phyloP scores from a whole-genome alignment of 2,329 filamentous ascomycete genomes.

The Emericellopsis atlantica region DNA sequence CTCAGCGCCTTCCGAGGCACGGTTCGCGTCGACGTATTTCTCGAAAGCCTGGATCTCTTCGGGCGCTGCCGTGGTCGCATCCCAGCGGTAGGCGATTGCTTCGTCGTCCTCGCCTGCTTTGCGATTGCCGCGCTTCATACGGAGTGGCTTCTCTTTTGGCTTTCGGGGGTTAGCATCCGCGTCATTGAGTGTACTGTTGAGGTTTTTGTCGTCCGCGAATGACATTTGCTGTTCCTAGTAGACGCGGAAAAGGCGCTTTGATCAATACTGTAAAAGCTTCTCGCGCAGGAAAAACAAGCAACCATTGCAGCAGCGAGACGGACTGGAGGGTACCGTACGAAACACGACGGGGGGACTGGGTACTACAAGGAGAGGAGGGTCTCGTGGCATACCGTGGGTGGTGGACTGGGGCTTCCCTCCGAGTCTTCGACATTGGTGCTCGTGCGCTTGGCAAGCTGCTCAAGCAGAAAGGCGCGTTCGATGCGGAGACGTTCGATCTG shows the following conservation, averaged over 20 bases:
- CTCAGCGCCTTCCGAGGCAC: neutral
- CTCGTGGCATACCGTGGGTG: slow-evolving; percentile 51
- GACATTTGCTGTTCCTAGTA: slow-evolving; percentile 11
- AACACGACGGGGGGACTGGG: slow-evolving; percentile 2
- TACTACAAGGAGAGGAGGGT: neutral
- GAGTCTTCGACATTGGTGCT: slow-evolving; percentile 66
- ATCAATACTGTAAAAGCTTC: slow-evolving; percentile 15
- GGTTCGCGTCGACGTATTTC: slow-evolving; percentile 30
- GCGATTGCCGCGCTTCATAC: slow-evolving; percentile 60
- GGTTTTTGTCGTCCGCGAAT: neutral
- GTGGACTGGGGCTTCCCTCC: slow-evolving; percentile 68
- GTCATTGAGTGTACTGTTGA: slow-evolving; percentile 16
- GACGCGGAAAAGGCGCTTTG: slow-evolving; percentile 13
- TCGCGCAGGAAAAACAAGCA: too few species aligned
- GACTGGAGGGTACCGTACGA: slow-evolving; percentile 3
- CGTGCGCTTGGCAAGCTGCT: slow-evolving; percentile 62
- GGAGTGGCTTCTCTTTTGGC: slow-evolving; percentile 68
- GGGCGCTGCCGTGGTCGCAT: slow-evolving; percentile 2
- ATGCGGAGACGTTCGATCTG: slow-evolving; percentile 87
- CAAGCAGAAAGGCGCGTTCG: slow-evolving; percentile 63
- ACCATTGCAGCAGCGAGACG: neutral
- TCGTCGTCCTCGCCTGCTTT: slow-evolving; percentile 32
- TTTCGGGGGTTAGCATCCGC: slow-evolving; percentile 27
- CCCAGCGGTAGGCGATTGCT: slow-evolving; percentile 25
- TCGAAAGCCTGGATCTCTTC: slow-evolving; percentile 29